These are phyloP conservation scores for Rhytidiadelphus loreus DNA, from an alignment of 225 moss, liverwort and hornwort genomes.

Conservation along the genomic window DNA sequence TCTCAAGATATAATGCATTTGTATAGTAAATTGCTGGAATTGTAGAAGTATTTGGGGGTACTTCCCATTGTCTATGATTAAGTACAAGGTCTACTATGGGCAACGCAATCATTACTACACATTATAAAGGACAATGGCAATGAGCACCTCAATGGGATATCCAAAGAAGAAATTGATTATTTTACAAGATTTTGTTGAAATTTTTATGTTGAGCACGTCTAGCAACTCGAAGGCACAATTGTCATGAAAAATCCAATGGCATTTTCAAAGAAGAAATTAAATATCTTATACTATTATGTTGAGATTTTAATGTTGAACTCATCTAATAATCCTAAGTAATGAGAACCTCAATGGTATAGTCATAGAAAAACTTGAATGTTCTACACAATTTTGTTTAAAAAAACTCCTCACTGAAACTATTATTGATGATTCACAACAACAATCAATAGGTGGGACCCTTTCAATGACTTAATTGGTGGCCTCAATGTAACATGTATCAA, in stretches of 20 bases:
- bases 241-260: background rate
- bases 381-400: background rate
- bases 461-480: background rate
- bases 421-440: too few species aligned
- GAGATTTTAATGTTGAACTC: background rate
- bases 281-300: background rate
- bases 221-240: background rate
- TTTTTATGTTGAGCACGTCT: background rate
- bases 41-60: accelerated
- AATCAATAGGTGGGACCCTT: accelerated
- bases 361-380: background rate
- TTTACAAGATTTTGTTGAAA: background rate
- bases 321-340: background rate
- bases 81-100: accelerated
- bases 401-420: too few species aligned
- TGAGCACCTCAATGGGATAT: background rate
- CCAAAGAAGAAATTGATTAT: background rate
- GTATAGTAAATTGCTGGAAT: background rate
- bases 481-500: background rate
- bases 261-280: background rate
- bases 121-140: background rate
- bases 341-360: background rate
- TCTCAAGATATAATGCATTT: background rate
- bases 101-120: accelerated
- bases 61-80: accelerated